Evolutionary conservation across 352 stramenopile species (phyloP).

Genomic region (Phytophthora sp.): DNA sequence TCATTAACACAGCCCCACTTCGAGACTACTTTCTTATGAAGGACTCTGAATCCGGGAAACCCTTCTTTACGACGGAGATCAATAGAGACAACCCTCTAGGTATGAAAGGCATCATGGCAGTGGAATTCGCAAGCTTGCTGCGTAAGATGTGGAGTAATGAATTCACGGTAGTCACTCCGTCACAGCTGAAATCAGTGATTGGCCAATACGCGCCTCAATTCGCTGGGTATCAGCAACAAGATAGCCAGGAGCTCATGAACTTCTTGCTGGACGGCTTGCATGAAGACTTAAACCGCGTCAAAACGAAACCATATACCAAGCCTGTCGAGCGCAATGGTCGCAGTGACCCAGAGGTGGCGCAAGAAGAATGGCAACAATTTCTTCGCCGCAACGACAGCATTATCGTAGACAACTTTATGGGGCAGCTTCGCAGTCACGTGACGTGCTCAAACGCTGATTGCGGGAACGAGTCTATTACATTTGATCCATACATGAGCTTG

Average conservation of each 20-base stretch:
- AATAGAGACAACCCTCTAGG: slow-evolving; percentile 96
- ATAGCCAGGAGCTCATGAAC: slow-evolving; percentile 93
- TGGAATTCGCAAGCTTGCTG: slow-evolving; percentile 95
- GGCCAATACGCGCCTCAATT: slow-evolving; percentile 90
- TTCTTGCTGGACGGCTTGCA: slow-evolving; percentile 93
- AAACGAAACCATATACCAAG: slow-evolving; percentile 80
- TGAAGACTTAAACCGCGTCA: slow-evolving; percentile 92
- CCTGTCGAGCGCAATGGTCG: slow-evolving; percentile 77
- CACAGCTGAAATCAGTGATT: slow-evolving; percentile 84
- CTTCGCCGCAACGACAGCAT: slow-evolving; percentile 92
- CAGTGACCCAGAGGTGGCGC: slow-evolving; percentile 65
- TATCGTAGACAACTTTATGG: slow-evolving; percentile 92
- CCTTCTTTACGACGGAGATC: slow-evolving; percentile 79
- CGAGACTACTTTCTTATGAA: slow-evolving; percentile 93
- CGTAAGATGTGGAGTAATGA: slow-evolving; percentile 95
- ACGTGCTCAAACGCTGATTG: slow-evolving; percentile 84
- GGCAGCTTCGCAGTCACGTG: slow-evolving; percentile 87
- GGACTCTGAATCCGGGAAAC: slow-evolving; percentile 53
- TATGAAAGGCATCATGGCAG: slow-evolving; percentile 93
- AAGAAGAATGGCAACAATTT: slow-evolving; percentile 87
- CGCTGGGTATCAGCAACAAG: slow-evolving; percentile 89
- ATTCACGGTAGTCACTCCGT: slow-evolving; percentile 82
- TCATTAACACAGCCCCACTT: slow-evolving; percentile 93
- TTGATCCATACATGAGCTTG: slow-evolving; percentile 91
- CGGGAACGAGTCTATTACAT: slow-evolving; percentile 82